phyloP scores from a whole-genome alignment of 768 basidiomycete genomes.

The Collybia nuda region DNA sequence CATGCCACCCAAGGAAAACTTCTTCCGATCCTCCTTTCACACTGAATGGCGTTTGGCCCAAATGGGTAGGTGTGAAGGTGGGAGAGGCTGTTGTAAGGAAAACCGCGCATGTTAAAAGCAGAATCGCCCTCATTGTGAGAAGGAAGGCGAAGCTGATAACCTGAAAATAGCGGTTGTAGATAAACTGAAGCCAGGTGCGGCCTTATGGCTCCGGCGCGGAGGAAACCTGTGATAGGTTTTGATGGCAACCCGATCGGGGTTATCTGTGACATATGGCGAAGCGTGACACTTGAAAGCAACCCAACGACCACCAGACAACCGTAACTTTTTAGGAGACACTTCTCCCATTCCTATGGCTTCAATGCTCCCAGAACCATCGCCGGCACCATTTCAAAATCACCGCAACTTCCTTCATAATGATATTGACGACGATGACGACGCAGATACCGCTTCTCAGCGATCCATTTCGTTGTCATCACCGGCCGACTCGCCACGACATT shows the following conservation, averaged over 20 bases:
- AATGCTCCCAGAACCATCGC: constrained; percentile 31
- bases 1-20: constrained; percentile 44
- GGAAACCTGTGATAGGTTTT: constrained; percentile 4
- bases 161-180: too few relatives aligned
- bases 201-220: constrained; percentile 4
- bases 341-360: constrained; percentile 19
- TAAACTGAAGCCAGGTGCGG: constrained; percentile 4
- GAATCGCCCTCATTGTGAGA: too few relatives aligned
- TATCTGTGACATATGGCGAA: not conserved
- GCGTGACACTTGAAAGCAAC: not conserved
- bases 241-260: constrained; percentile 4
- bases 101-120: too few relatives aligned
- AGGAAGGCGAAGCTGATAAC: too few relatives aligned
- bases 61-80: not conserved
- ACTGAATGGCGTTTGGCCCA: not conserved
- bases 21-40: not conserved
- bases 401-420: constrained; percentile 29
- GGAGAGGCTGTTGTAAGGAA: constrained; percentile 3
- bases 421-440: constrained; percentile 51
- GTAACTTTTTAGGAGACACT: not conserved
- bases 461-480: constrained; percentile 77
- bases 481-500: constrained; percentile 49
- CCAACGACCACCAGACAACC: not conserved
- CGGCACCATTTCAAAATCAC: constrained; percentile 23
- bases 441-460: constrained; percentile 76